Percentiles rank a stretch among this genome's conserved stretches.
These are phyloP conservation scores for Hordeum vulgare DNA, from an alignment of 176 grass and related monocot species.

Conservation along the genomic window DNA sequence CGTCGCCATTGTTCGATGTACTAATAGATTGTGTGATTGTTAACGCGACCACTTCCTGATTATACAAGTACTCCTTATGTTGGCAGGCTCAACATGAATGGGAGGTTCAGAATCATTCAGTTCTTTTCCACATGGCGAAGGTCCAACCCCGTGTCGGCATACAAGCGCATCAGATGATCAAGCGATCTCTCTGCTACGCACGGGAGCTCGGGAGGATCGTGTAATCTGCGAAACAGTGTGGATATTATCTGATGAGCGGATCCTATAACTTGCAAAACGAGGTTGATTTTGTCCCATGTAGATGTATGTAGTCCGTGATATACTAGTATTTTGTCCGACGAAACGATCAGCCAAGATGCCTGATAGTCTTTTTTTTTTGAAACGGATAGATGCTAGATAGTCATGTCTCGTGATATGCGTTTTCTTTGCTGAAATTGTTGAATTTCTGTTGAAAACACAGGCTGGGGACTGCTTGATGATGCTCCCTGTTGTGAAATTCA, in stretches of 20 bases:
- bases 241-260: background rate
- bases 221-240: background rate
- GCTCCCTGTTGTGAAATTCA: background rate
- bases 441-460: background rate
- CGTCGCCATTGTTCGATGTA: background rate
- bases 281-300: background rate
- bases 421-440: background rate
- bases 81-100: slow-evolving; percentile 70
- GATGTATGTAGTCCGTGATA: background rate
- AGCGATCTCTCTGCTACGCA: slow-evolving; percentile 53
- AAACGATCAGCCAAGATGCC: background rate
- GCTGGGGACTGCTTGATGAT: background rate
- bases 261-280: background rate
- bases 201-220: slow-evolving; percentile 56
- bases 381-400: background rate
- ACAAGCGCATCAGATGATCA: slow-evolving; percentile 54
- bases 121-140: slow-evolving; percentile 70
- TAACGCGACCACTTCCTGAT: background rate
- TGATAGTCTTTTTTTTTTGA: too few species aligned
- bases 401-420: background rate
- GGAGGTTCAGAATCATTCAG: slow-evolving; percentile 53
- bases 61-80: background rate
- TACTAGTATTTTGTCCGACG: background rate
- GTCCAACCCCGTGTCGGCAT: slow-evolving; percentile 38
- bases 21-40: background rate